These are phyloP conservation scores for Myriangium duriaei DNA, from an alignment of 2,329 filamentous ascomycete genomes.

Conservation along the genomic window DNA sequence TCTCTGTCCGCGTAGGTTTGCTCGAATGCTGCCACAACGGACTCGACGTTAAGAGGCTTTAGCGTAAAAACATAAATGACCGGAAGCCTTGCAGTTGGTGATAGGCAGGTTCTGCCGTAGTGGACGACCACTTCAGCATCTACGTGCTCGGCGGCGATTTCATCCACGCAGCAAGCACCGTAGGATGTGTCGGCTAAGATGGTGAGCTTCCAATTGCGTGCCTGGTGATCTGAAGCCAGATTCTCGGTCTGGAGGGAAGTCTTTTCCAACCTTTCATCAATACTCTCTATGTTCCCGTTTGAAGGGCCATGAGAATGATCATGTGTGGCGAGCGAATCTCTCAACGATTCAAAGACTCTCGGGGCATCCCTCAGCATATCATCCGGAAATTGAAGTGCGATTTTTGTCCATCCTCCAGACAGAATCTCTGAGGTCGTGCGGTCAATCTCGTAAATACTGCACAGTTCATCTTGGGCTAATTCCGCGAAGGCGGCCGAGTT, in stretches of 20 bases:
- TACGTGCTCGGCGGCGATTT: conserved; percentile 89
- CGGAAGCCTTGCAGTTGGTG: conserved; percentile 73
- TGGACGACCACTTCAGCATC: conserved; percentile 86
- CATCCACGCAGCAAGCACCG: conserved; percentile 92
- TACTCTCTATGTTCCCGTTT: conserved; percentile 3
- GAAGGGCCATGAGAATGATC: conserved; percentile 7
- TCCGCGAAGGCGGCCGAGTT: conserved; percentile 22
- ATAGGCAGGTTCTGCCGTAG: conserved; percentile 85
- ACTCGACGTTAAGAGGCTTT: conserved; percentile 51
- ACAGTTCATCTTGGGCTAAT: conserved; percentile 56
- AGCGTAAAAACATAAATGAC: conserved; percentile 85
- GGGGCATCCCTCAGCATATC: conserved; percentile 80
- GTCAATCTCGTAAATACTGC: conserved; percentile 69
- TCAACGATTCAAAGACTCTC: conserved; percentile 58
- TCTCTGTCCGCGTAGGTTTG: conserved; percentile 53
- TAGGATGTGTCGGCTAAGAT: conserved; percentile 94
- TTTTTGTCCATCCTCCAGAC: conserved; percentile 56
- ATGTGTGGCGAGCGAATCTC: conserved; percentile 31
- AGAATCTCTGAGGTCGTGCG: conserved; percentile 66
- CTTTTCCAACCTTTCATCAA: conserved; percentile 9
- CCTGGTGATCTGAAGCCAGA: background rate
- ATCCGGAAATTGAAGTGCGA: conserved; percentile 94
- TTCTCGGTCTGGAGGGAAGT: background rate
- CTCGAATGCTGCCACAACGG: conserved; percentile 49
- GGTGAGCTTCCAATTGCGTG: conserved; percentile 43